A percentile compares a stretch with the other conserved stretches of the same genome.
Evolutionary conservation across 2,329 filamentous ascomycete species (phyloP).

Genomic region (Leptographium procerum): DNA sequence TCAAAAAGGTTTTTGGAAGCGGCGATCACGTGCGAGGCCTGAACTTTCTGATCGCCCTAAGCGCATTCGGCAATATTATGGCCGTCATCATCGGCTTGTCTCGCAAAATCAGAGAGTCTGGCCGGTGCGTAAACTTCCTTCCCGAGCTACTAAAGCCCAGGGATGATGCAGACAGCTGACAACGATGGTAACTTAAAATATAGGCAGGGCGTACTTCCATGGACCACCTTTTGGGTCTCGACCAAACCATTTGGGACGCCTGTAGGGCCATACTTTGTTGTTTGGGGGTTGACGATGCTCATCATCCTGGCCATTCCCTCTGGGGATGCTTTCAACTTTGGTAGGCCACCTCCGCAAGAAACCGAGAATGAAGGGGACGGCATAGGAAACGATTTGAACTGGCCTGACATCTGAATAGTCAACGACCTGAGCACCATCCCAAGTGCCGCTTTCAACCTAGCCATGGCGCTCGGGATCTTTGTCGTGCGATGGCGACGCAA

Average conservation of each 20-base stretch:
- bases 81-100: conserved; percentile 42
- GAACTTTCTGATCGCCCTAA: conserved; percentile 45
- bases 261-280: conserved; percentile 43
- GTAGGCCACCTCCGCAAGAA: too few species aligned
- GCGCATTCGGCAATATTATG: conserved; percentile 46
- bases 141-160: neutral
- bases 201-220: conserved; percentile 50
- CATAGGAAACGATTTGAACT: neutral
- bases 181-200: too few species aligned
- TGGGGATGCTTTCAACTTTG: conserved; percentile 53
- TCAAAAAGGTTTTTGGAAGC: conserved; percentile 43
- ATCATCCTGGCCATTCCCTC: conserved; percentile 51
- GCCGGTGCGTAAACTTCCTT: conserved; percentile 23
- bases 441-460: conserved; percentile 41
- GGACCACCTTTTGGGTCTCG: conserved; percentile 45
- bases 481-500: conserved; percentile 43
- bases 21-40: conserved; percentile 36
- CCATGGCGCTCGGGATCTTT: conserved; percentile 45
- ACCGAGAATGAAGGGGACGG: neutral
- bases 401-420: conserved; percentile 26
- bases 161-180: neutral
- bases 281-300: conserved; percentile 43
- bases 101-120: conserved; percentile 47
- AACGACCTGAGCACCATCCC: conserved; percentile 50
- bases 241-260: conserved; percentile 53